Conservation (phyloP, 1,284 basidiomycete genomes). For the Moniliella sp. region DNA sequence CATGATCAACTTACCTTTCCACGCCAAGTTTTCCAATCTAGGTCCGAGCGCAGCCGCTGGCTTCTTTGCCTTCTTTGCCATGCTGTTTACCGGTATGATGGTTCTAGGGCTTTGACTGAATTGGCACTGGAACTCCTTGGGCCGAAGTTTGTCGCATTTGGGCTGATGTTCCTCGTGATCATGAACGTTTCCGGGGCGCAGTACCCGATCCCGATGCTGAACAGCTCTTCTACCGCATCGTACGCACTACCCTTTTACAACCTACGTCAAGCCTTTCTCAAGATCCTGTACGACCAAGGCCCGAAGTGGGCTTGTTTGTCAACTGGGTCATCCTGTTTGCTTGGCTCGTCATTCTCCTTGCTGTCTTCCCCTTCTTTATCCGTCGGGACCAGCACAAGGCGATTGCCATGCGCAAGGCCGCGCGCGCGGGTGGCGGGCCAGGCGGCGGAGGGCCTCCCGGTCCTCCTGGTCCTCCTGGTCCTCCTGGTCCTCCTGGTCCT, state of each 20-base stretch:
- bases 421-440: too few relatives aligned
- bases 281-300: constrained; percentile 18
- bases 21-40: constrained; percentile 11
- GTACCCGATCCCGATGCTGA: constrained; percentile 9
- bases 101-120: constrained; percentile 17
- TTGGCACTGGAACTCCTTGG: constrained; percentile 14
- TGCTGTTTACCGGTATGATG: constrained; percentile 15
- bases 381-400: too few relatives aligned
- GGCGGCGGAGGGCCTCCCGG: too few relatives aligned
- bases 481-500: too few relatives aligned
- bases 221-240: constrained; percentile 14
- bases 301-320: constrained; percentile 15
- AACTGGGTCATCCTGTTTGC: constrained; percentile 23
- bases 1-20: constrained; percentile 19
- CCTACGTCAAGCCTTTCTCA: constrained; percentile 14
- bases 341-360: constrained; percentile 14
- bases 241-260: constrained; percentile 28
- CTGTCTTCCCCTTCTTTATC: constrained; percentile 18
- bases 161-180: constrained; percentile 19
- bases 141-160: constrained; percentile 14
- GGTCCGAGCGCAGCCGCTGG: constrained; percentile 16
- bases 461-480: too few relatives aligned
- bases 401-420: too few relatives aligned
- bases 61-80: constrained; percentile 20
- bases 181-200: constrained; percentile 19